Base-by-base conservation (phyloP, 441 rosid genomes). In the Arabidopsis lyrata region DNA sequence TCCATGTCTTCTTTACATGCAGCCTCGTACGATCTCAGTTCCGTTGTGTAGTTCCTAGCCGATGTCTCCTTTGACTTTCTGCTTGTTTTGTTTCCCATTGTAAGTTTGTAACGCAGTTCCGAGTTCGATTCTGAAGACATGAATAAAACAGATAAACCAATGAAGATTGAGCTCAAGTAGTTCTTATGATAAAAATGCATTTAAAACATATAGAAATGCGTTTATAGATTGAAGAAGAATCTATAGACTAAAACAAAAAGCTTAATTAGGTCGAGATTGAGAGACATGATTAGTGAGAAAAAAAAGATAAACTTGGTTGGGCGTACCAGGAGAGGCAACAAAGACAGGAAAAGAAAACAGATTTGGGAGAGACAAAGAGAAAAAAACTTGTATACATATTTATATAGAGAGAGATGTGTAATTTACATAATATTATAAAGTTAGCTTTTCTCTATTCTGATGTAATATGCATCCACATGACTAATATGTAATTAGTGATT, bases 1-100 rank as follows among this genome's bases (percentile, higher is more conserved):
- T 87, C 97, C 32, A 60, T 49, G 54, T 95, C 99, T 12, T 80
- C 59, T 72, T 67, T 71, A 83, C 99, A 92, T 1, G 94, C 97
- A 0, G 91, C 88, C 75, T 86, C 93, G 48, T 92, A 95, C 10
- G 87, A 83, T 69, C 81, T 84, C 66, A 92, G 78, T 72, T 87
- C 96, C 8, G 80, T 80, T 11, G 84, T 76, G 72, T 77, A 81
- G n/a, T 63, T 80, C 50, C 73, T 53, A 20, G 83, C 60, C 16
- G 79, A 48, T 16, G 83, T 38, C 59, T 80, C 88, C 1, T 70
- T 35, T 39, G 82, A 56, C 61, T 64, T 85, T 81, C 83, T 88
- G 87, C 91, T 90, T 63, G 77, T 48, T 45, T 77, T 82, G 75
- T 77, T 78, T 45, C 97, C 94, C 96, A 86, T 76, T 72, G 11